Conservation (phyloP, 352 stramenopile species). For the Plasmopara halstedii region DNA sequence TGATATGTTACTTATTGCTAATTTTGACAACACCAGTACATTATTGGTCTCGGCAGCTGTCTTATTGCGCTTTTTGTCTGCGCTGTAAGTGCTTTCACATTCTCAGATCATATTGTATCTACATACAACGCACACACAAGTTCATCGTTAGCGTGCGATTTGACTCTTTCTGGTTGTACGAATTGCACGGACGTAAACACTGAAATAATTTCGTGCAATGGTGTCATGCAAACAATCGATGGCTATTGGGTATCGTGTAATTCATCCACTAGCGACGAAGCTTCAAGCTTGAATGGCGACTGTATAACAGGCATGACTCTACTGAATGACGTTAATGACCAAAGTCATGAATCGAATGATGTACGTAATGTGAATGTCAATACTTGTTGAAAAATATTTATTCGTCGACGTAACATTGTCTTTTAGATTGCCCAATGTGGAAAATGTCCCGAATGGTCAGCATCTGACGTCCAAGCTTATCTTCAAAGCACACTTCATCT, state of each 20-base stretch:
- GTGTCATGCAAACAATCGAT: constrained; percentile 25
- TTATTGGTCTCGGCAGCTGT: constrained; percentile 53
- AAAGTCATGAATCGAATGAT: constrained; percentile 54
- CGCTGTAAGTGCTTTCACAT: constrained; percentile 54
- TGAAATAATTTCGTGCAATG: constrained; percentile 29
- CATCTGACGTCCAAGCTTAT: constrained; percentile 57
- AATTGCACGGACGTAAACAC: constrained; percentile 50
- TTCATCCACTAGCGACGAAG: neutral
- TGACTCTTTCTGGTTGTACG: constrained; percentile 53
- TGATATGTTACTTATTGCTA: constrained; percentile 1
- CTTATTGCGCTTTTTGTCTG: constrained; percentile 56
- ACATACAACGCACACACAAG: constrained; percentile 41
- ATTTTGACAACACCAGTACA: constrained; percentile 36
- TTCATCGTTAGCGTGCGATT: constrained; percentile 56
- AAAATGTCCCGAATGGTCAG: constrained; percentile 75
- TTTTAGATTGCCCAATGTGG: constrained; percentile 56
- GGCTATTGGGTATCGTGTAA: constrained; percentile 44
- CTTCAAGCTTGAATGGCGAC: constrained; percentile 9
- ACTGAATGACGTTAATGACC: constrained; percentile 37
- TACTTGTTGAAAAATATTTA: too few relatives aligned
- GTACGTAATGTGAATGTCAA: constrained; percentile 39
- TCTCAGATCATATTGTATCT: constrained; percentile 47
- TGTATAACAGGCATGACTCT: constrained; percentile 53
- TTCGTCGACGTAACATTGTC: too few relatives aligned
- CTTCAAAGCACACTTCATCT: constrained; percentile 53